Base-by-base conservation (phyloP, 306 rosid genomes). In the Acacia acuminata region DNA sequence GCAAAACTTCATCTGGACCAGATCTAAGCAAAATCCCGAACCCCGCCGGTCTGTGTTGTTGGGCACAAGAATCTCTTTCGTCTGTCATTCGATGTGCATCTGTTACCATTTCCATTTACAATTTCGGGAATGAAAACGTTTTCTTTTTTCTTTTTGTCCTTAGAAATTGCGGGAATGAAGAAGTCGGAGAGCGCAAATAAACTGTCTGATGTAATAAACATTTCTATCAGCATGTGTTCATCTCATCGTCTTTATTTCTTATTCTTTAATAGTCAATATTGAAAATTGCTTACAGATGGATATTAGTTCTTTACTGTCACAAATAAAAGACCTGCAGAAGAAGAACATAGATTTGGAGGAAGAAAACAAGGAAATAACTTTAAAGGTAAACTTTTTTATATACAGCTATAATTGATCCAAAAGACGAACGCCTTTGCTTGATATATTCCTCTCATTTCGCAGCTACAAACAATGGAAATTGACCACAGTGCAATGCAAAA, bases 1-100 rank as follows among this genome's bases (percentile, higher is more conserved):
- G 76, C 89, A 92, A 92, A 89, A 25, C 90, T 69, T 80, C 98
- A 65, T 96, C 99, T 1, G 97, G 97, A 13, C 94, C 92, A 73
- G 99, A 96, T 94, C 92, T 92, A 55, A 87, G 55, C 82, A 64
- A 84, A 77, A 79, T 85, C 60, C 72, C 94, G 2, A 77, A 30
- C 76, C 79, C 87, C 68, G 73, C 87, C 56, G 98, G 99, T 96
- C 51, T 56, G 88, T 82, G 24, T 47, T 34, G 22, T 77, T 60
- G 17, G 14, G 24, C 32, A 32, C 16, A 58, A 48, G 38, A 56
- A 48, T 16, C 70, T 64, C 42, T 43, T 43, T 42, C 20, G 66
- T 65, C 4, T 78, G 4, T 63, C 76, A 48, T 20, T 74, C 43
- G n/a, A 0, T 79, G 6, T 83, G 10, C 38, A 11, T 10, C 56